phyloP scores from a whole-genome alignment of 1,284 basidiomycete species.

The Leccinum solheimii region DNA sequence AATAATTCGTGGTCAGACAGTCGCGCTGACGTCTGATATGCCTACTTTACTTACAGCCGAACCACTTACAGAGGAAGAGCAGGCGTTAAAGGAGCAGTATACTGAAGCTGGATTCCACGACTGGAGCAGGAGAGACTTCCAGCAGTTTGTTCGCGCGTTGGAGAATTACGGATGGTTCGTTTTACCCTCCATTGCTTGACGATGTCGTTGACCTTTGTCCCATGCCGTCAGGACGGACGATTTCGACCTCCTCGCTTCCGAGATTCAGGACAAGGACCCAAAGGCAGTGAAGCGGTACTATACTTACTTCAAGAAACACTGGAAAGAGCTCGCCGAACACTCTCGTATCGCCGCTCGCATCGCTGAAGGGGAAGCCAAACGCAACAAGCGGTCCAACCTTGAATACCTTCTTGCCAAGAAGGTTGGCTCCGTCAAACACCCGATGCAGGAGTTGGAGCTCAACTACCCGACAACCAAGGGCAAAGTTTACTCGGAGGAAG shows the following conservation, averaged over 20 bases:
- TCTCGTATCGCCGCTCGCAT: conserved; percentile 83
- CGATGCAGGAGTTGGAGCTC: conserved; percentile 94
- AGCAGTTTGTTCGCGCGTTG: conserved; percentile 83
- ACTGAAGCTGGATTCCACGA: conserved; percentile 82
- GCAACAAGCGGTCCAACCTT: conserved; percentile 83
- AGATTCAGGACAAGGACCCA: conserved; percentile 85
- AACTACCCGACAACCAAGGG: conserved; percentile 95
- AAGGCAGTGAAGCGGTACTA: conserved; percentile 85
- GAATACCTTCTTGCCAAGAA: conserved; percentile 79
- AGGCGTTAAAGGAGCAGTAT: conserved; percentile 75
- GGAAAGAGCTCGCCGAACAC: conserved; percentile 76
- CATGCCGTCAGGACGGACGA: conserved; percentile 65
- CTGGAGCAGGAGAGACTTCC: conserved; percentile 94
- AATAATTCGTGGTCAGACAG: not conserved
- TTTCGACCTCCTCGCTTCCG: conserved; percentile 76
- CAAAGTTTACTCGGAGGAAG: conserved; percentile 95
- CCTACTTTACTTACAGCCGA: conserved; percentile 54
- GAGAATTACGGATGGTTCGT: conserved; percentile 86
- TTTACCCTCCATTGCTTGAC: not conserved
- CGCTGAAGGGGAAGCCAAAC: conserved; percentile 81
- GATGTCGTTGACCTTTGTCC: not conserved
- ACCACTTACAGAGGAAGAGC: conserved; percentile 85
- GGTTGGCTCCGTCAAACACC: conserved; percentile 78
- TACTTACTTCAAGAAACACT: conserved; percentile 87
- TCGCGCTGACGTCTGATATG: not conserved